Percentiles rank a stretch among this genome's conserved stretches.
Conservation (phyloP, 2,329 filamentous ascomycete species). For the Alternaria ventricosa region DNA sequence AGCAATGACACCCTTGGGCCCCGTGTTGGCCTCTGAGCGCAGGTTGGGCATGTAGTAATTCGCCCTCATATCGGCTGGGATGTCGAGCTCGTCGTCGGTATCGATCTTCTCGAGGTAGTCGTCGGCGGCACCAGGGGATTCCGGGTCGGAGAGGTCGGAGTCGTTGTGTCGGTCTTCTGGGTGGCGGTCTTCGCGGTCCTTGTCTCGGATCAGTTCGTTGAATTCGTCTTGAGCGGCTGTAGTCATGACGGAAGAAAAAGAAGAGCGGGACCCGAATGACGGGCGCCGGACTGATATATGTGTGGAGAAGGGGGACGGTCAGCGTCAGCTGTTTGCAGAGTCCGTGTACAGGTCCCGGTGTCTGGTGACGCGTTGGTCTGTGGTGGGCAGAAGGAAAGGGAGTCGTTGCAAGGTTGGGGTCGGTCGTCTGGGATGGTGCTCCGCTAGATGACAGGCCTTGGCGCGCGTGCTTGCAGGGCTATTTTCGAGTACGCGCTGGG, state of each 20-base stretch:
- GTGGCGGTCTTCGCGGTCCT: slow-evolving; percentile 51
- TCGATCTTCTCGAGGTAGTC: slow-evolving; percentile 67
- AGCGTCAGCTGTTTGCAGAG: neutral
- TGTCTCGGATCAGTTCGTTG: slow-evolving; percentile 58
- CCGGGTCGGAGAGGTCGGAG: slow-evolving; percentile 66
- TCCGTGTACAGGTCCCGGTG: slow-evolving; percentile 2
- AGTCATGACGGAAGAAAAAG: slow-evolving; percentile 46
- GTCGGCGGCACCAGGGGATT: slow-evolving; percentile 57
- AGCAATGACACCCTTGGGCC: slow-evolving; percentile 86
- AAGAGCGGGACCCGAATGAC: slow-evolving; percentile 13
- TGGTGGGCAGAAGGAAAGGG: slow-evolving; percentile 11
- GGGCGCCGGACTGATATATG: slow-evolving; percentile 31
- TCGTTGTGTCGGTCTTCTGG: slow-evolving; percentile 61
- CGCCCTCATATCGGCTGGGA: slow-evolving; percentile 61
- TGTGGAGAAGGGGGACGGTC: slow-evolving; percentile 8
- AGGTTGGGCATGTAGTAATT: slow-evolving; percentile 65
- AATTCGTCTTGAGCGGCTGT: slow-evolving; percentile 59
- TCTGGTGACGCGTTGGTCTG: slow-evolving; percentile 8
- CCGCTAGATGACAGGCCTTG: slow-evolving; percentile 20
- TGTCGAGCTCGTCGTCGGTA: slow-evolving; percentile 56
- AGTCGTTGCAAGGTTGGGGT: slow-evolving; percentile 11
- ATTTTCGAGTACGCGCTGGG: slow-evolving; percentile 10
- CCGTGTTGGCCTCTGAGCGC: slow-evolving; percentile 73
- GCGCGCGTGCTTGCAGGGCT: slow-evolving; percentile 9
- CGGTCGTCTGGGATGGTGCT: slow-evolving; percentile 6